These are phyloP conservation scores for Boletus sp. DNA, from an alignment of 1,284 basidiomycete species.

Conservation along the genomic window DNA sequence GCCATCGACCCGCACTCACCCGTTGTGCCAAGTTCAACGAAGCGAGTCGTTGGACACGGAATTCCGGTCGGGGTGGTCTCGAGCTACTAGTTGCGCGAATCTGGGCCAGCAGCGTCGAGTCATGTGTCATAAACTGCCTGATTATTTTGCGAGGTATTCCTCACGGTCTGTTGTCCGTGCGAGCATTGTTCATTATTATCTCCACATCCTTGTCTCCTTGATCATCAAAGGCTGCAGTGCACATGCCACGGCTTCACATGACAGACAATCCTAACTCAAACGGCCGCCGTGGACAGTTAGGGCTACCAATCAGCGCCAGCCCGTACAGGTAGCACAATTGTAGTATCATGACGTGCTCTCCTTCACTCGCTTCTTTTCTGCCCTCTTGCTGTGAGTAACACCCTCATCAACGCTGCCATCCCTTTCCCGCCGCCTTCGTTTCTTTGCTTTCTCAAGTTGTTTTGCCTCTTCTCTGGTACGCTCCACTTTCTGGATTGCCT, in stretches of 20 bases:
- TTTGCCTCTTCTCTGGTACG: constrained; percentile 34
- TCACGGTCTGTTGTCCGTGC: constrained; percentile 1
- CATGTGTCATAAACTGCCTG: no score
- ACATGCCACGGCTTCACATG: constrained; percentile 6
- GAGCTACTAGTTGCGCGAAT: no score
- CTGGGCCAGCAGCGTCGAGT: no score
- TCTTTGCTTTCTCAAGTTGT: constrained; percentile 32
- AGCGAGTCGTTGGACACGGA: no score
- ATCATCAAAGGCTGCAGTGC: not conserved
- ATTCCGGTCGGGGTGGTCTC: no score
- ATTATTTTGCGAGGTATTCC: not conserved
- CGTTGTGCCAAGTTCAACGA: no score
- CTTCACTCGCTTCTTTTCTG: constrained; percentile 17
- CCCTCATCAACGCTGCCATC: constrained; percentile 1
- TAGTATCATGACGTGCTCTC: constrained; percentile 10
- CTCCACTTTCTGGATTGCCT: constrained; percentile 29
- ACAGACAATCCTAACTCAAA: not conserved
- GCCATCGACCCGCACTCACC: no score
- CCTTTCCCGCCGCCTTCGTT: constrained; percentile 31
- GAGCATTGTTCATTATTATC: not conserved
- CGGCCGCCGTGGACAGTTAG: no score
- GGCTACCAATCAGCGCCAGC: no score
- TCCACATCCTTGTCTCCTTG: no score
- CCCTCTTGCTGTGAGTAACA: constrained; percentile 14
- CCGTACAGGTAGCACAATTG: not conserved